Evolutionary conservation across 306 rosid species (phyloP).

Genomic region (Boehmeria nivea): DNA sequence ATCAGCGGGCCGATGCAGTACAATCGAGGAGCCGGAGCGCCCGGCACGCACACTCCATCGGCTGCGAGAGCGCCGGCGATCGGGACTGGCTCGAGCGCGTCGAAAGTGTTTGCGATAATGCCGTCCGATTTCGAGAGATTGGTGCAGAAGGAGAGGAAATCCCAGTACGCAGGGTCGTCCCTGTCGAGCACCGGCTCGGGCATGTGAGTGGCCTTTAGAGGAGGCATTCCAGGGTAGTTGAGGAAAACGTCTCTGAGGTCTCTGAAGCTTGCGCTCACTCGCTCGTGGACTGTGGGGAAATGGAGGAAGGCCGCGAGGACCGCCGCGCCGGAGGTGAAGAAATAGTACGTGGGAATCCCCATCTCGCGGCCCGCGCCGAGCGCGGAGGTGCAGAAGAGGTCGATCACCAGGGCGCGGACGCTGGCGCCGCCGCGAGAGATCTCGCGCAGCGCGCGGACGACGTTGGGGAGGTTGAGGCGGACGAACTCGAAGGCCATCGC

Average conservation of each 20-base stretch:
- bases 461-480: slow-evolving; percentile 13
- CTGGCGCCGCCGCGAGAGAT: slow-evolving; percentile 6
- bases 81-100: slow-evolving; percentile 19
- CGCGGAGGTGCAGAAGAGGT: slow-evolving; percentile 20
- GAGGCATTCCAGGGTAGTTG: slow-evolving; percentile 14
- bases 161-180: slow-evolving; percentile 4
- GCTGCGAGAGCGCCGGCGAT: too few relatives aligned
- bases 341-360: slow-evolving; percentile 26
- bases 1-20: slow-evolving; percentile 23
- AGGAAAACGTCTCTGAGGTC: background rate
- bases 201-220: slow-evolving; percentile 1
- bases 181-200: background rate
- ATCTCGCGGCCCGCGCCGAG: slow-evolving; percentile 11
- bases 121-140: slow-evolving; percentile 7
- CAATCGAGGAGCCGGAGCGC: slow-evolving; percentile 21
- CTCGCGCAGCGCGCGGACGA: slow-evolving; percentile 6
- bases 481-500: slow-evolving; percentile 7
- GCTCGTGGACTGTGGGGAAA: slow-evolving; percentile 2
- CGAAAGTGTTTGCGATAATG: slow-evolving; percentile 24
- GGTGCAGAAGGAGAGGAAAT: background rate
- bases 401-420: slow-evolving; percentile 25
- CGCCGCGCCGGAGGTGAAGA: slow-evolving; percentile 23
- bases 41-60: slow-evolving; percentile 18
- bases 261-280: slow-evolving; percentile 9
- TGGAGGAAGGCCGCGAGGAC: slow-evolving; percentile 7